Conservation (phyloP, 2,329 filamentous ascomycete genomes). For the Diaporthe destruens region DNA sequence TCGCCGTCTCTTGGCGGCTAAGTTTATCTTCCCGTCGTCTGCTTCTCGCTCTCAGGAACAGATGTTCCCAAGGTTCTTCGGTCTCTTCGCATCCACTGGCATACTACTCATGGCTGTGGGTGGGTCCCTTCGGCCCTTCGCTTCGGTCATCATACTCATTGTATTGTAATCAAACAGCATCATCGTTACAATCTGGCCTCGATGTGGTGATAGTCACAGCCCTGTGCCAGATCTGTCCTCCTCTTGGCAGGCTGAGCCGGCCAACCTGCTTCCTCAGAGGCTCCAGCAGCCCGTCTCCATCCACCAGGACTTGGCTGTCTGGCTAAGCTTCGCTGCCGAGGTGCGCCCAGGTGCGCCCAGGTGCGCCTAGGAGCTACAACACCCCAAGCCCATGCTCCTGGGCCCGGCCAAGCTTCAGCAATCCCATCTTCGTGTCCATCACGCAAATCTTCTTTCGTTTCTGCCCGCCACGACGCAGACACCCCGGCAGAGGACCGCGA, state of each 20-base stretch:
- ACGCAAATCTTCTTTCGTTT: constrained; percentile 1
- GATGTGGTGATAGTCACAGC: neutral
- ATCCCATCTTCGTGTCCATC: neutral
- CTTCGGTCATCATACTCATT: neutral
- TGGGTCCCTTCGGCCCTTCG: constrained; percentile 6
- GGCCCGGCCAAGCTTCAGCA: constrained; percentile 3
- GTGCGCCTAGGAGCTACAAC: neutral
- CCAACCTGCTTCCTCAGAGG: neutral
- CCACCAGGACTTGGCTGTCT: constrained; percentile 20
- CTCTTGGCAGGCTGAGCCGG: constrained; percentile 1
- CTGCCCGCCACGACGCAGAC: neutral
- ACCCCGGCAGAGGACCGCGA: neutral
- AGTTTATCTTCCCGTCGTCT: neutral
- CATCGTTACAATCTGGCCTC: neutral
- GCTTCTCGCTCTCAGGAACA: neutral
- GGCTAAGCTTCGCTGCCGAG: constrained; percentile 30
- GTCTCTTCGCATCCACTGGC: neutral
- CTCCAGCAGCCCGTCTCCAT: neutral
- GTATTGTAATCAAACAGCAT: neutral
- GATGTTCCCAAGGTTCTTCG: neutral
- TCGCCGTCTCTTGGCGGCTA: constrained; percentile 7
- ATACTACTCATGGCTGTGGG: neutral
- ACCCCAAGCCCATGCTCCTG: neutral
- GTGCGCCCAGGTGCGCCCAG: constrained; percentile 2
- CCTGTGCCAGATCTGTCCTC: neutral